A percentile compares a stretch with the other conserved stretches of the same genome.
Conservation (phyloP, 2,329 filamentous ascomycete species). For the Ophiosphaerella herpotricha region DNA sequence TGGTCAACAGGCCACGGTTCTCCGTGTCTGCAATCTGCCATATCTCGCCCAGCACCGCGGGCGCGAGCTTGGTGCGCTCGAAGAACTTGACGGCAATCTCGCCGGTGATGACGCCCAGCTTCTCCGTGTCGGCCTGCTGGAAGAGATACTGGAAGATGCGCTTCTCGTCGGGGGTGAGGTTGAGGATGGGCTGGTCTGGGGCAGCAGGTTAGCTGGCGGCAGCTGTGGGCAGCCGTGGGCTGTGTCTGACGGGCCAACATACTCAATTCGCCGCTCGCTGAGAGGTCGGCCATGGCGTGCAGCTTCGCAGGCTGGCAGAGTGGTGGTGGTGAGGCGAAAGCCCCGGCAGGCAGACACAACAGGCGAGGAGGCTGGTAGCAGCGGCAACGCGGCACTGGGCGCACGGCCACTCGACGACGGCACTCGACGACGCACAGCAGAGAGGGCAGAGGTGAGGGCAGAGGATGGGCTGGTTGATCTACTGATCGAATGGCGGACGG, state of each 20-base stretch:
- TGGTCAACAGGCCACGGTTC: conserved; percentile 91
- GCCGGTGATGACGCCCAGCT: conserved; percentile 90
- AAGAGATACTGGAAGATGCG: conserved; percentile 92
- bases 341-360: conserved; percentile 16
- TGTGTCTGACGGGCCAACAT: conserved; percentile 22
- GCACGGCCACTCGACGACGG: too few relatives aligned
- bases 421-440: too few relatives aligned
- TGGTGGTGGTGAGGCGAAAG: conserved; percentile 37
- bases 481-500: conserved; percentile 3
- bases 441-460: too few relatives aligned
- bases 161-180: conserved; percentile 90
- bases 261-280: conserved; percentile 43
- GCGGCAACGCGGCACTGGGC: too few relatives aligned
- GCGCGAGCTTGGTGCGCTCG: conserved; percentile 88
- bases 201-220: conserved; percentile 18
- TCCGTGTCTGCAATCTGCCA: conserved; percentile 99
- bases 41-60: conserved; percentile 88
- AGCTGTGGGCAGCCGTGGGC: conserved; percentile 7
- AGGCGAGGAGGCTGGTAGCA: too few relatives aligned
- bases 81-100: conserved; percentile 98
- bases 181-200: conserved; percentile 64
- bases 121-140: conserved; percentile 87
- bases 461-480: background rate
- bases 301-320: conserved; percentile 20
- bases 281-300: conserved; percentile 44